A percentile compares a stretch with the other conserved stretches of the same genome.
Conservation (phyloP, 2,329 filamentous ascomycete genomes). For the Cytospora chrysosperma region DNA sequence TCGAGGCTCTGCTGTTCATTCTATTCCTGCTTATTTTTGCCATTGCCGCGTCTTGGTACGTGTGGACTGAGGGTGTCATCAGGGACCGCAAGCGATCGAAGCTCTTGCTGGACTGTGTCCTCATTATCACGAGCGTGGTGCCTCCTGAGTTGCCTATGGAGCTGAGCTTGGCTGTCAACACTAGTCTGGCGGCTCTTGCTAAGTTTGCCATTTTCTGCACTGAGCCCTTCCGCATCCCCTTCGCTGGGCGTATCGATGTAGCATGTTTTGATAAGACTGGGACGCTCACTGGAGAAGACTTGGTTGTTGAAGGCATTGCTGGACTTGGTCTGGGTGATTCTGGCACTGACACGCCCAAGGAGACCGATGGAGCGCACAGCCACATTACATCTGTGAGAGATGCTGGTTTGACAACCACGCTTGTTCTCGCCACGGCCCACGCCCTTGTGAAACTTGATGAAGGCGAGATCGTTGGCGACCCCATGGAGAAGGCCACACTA, state of each 20-base stretch:
- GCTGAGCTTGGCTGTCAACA: slow-evolving; percentile 94
- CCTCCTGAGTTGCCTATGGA: slow-evolving; percentile 99
- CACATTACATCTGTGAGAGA: slow-evolving; percentile 70
- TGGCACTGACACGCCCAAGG: slow-evolving; percentile 62
- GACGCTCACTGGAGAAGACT: slow-evolving; percentile 91
- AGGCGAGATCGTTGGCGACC: slow-evolving; percentile 94
- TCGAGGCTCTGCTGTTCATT: slow-evolving; percentile 95
- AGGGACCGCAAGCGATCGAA: slow-evolving; percentile 97
- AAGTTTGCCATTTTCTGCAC: slow-evolving; percentile 98
- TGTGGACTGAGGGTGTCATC: slow-evolving; percentile 94
- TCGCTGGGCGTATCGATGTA: slow-evolving; percentile 89
- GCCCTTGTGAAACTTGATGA: slow-evolving; percentile 95
- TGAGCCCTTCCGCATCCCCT: slow-evolving; percentile 97
- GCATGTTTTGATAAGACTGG: slow-evolving; percentile 99
- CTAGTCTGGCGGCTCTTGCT: slow-evolving; percentile 88
- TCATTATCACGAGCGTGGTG: slow-evolving; percentile 96
- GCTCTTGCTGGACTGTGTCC: slow-evolving; percentile 92
- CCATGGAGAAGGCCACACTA: slow-evolving; percentile 97
- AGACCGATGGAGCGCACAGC: slow-evolving; percentile 79
- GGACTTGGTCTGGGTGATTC: slow-evolving; percentile 70
- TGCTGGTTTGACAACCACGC: slow-evolving; percentile 76
- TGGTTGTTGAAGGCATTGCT: slow-evolving; percentile 95
- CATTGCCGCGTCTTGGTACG: slow-evolving; percentile 96
- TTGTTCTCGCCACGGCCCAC: slow-evolving; percentile 93
- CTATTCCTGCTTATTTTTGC: slow-evolving; percentile 95